Conservation (phyloP, 768 basidiomycete species). For the Lactarius akahatsu region DNA sequence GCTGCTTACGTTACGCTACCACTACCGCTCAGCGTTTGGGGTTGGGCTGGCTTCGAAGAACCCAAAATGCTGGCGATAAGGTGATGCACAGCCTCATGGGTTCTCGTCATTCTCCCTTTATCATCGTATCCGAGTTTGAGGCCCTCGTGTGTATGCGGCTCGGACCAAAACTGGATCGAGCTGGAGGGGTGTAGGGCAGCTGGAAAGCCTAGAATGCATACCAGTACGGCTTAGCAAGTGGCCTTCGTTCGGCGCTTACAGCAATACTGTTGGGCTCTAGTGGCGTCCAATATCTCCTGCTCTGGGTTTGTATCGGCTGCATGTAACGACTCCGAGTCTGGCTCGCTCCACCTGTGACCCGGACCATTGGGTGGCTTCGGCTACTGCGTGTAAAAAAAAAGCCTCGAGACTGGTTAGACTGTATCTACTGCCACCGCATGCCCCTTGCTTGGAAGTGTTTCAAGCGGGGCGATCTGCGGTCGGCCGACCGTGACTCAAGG, state of each 20-base stretch:
- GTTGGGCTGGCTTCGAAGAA: not conserved
- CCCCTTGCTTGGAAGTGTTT: not conserved
- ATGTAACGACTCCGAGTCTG: not conserved
- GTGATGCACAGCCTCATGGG: not conserved
- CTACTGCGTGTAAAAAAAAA: not conserved
- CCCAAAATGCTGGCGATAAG: not conserved
- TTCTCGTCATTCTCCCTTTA: not conserved
- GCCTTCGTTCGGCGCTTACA: not conserved
- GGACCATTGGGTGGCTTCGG: not conserved
- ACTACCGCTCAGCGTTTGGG: not conserved
- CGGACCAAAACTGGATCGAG: not conserved
- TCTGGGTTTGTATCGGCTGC: not conserved
- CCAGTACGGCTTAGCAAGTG: not conserved
- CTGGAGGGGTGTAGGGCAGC: not conserved
- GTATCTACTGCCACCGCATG: not conserved
- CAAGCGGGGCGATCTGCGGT: not conserved
- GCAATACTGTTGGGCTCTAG: not conserved
- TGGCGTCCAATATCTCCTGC: not conserved
- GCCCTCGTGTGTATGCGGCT: not conserved
- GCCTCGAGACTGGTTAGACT: constrained; percentile 1
- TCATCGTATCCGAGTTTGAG: not conserved
- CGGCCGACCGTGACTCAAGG: not conserved
- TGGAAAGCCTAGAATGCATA: not conserved
- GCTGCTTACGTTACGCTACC: not conserved
- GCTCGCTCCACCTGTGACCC: not conserved